Evolutionary conservation across 176 grass and related monocot species (phyloP), one percentile per base, ranked within the genome.

Genomic region (Saccharum officinarum): DNA sequence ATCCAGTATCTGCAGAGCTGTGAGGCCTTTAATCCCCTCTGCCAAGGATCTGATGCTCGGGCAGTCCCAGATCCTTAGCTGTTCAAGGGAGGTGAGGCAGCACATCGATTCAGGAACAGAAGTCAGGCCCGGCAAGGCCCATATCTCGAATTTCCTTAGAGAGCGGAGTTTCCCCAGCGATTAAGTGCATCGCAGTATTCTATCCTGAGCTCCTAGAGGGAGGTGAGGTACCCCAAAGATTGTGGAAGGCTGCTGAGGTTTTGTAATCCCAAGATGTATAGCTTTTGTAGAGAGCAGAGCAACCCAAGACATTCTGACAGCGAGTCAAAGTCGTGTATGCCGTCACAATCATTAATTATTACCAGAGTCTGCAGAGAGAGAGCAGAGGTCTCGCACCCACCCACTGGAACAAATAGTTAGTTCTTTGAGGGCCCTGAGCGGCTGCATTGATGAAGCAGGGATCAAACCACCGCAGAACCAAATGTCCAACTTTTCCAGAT

Each of bases 231-330:
- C 10, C 10, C 23, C 10, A 61, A 23, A 1, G 57, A 61, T 8
- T 25, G 22, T n/a, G n/a, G 57, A 60, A 60, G 55, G 2, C 1
- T 61, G 0, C 7, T 23, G 9, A 25, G 18, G 0, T 0, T 61
- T 0, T 0, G 7, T 23, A n/a, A 20, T 61, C 0, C 0, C 0
- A 0, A 0, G 57, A 61, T 61, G 0, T 0, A 0, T 23, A 61
- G n/a, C 59, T 1, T 26, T 26, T 26, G 59, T 26, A 62, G 23
- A 62, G n/a, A 62, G 10, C 59, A 4, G 8, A 62, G 59, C 10
- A 2, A 3, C 0, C 59, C 59, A 1, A 62, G 59, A 12, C 59
- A 62, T 26, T 62, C 59, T 23, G 59, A 0, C 59, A 12, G n/a
- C n/a, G n/a, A n/a, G n/a, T n/a, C n/a, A n/a, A n/a, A n/a, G n/a